phyloP scores from a whole-genome alignment of 2,329 filamentous ascomycete species.

The Aspergillus sp. region DNA sequence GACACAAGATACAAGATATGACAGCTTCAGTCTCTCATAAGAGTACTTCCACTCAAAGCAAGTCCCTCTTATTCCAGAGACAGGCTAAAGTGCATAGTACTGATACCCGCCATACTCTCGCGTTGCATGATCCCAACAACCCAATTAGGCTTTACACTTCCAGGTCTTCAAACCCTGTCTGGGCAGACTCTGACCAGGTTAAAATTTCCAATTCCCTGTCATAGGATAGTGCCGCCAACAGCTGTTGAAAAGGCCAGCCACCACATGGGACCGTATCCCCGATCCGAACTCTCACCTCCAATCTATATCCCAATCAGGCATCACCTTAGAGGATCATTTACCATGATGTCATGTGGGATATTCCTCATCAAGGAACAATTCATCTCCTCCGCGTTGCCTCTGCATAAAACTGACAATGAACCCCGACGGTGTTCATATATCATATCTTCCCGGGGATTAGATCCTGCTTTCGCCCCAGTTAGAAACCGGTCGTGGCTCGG shows the following conservation, averaged over 20 bases:
- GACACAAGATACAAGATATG: too few relatives aligned
- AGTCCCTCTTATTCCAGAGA: too few relatives aligned
- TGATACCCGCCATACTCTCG: too few relatives aligned
- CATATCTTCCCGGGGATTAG: background rate
- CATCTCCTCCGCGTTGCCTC: background rate
- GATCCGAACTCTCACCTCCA: background rate
- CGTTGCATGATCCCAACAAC: background rate
- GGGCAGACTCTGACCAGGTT: too few relatives aligned
- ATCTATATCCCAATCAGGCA: background rate
- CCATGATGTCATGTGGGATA: background rate
- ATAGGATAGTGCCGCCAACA: background rate
- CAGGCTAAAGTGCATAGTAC: too few relatives aligned
- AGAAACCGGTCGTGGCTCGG: background rate
- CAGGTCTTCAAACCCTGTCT: background rate
- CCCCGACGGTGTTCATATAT: background rate
- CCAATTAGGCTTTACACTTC: background rate
- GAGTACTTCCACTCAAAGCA: too few relatives aligned
- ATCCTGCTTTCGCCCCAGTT: background rate
- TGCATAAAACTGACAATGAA: background rate
- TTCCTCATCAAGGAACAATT: background rate
- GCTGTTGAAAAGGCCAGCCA: background rate
- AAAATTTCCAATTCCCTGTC: too few relatives aligned
- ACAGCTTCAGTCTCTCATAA: too few relatives aligned
- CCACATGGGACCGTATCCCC: background rate
- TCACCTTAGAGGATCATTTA: background rate